phyloP scores from a whole-genome alignment of 2,329 filamentous ascomycete genomes.

The Aspergillus persii region DNA sequence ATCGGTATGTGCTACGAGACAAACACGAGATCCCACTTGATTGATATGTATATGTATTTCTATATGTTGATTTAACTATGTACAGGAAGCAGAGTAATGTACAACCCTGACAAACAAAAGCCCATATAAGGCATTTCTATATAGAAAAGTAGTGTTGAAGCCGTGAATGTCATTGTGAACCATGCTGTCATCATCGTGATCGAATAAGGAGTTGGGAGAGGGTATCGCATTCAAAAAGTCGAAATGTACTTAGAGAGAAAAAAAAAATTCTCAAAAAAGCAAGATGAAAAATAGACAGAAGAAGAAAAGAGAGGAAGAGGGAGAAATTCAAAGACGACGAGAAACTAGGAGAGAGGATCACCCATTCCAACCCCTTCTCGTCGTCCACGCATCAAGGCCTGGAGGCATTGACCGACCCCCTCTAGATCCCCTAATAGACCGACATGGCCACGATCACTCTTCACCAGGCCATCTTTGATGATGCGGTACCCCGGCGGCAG shows the following conservation, averaged over 20 bases:
- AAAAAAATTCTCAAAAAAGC: background rate
- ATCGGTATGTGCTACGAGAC: background rate
- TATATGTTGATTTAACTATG: background rate
- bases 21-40: background rate
- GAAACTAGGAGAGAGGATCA: background rate
- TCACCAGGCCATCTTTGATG: conserved; percentile 70
- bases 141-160: background rate
- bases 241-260: background rate
- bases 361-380: conserved; percentile 71
- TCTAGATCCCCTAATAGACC: conserved; percentile 81
- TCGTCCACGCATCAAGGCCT: conserved; percentile 65
- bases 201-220: background rate
- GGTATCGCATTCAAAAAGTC: background rate
- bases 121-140: background rate
- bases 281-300: background rate
- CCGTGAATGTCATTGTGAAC: conserved; percentile 4
- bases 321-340: conserved; percentile 1
- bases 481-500: conserved; percentile 74
- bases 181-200: background rate
- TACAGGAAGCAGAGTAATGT: conserved; percentile 1
- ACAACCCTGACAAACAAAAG: background rate
- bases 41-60: conserved; percentile 1
- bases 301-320: background rate
- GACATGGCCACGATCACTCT: conserved; percentile 81
- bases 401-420: conserved; percentile 72